These are phyloP conservation scores for Plenodomus lindquistii DNA, from an alignment of 2,329 filamentous ascomycete species.

Conservation along the genomic window DNA sequence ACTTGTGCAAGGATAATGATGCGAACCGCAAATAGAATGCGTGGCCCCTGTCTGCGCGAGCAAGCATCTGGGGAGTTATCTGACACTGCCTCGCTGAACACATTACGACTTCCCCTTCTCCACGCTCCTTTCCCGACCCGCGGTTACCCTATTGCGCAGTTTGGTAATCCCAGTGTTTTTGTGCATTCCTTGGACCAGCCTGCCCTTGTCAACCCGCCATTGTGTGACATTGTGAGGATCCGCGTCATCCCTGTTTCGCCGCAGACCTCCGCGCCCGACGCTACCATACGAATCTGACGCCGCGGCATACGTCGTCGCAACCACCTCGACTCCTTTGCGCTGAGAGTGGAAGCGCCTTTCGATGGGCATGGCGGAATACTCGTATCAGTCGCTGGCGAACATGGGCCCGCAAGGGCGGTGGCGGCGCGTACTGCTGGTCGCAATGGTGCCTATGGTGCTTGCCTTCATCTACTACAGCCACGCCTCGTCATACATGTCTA, in stretches of 20 bases:
- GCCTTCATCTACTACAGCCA: conserved; percentile 38
- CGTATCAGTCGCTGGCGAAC: conserved; percentile 35
- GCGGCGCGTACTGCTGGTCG: conserved; percentile 38
- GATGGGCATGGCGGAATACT: conserved; percentile 28
- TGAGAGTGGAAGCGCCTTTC: neutral
- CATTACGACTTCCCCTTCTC: neutral
- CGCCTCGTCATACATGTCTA: conserved; percentile 26
- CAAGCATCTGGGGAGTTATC: conserved; percentile 1
- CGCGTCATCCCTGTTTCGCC: neutral
- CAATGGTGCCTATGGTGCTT: conserved; percentile 34
- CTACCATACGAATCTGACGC: neutral
- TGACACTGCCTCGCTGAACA: neutral
- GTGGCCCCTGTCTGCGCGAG: neutral
- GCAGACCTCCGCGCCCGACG: neutral
- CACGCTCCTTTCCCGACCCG: neutral
- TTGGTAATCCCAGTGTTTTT: neutral
- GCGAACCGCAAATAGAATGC: too few species aligned
- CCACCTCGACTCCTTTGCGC: neutral
- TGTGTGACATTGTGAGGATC: neutral
- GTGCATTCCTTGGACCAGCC: neutral
- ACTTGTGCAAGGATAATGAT: too few species aligned
- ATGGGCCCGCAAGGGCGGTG: conserved; percentile 42
- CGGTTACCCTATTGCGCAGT: neutral
- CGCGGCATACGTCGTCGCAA: neutral
- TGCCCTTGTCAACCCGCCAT: neutral